Evolutionary conservation across 2,329 filamentous ascomycete genomes (phyloP), one percentile per base, ranked within the genome.

Genomic region (Aspergillus ruber): DNA sequence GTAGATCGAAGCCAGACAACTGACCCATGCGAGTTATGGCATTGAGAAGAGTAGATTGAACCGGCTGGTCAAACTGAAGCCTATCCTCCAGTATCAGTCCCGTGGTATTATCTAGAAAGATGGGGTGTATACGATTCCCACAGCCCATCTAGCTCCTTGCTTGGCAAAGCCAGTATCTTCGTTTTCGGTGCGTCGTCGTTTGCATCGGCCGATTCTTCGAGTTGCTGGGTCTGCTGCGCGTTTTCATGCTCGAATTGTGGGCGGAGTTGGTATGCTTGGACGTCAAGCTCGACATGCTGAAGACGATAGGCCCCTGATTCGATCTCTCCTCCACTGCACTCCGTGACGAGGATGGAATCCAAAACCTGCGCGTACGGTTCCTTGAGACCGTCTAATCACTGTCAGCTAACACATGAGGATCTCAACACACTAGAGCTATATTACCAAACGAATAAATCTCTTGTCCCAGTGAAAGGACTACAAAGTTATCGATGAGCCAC

Each of bases 31-130:
- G 65, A 8, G 57, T 68, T 8, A 69, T 58, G 29, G 69, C 64
- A 20, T 67, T 62, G 2, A 77, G 66, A 2, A 75, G 56, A 23
- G 58, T 62, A 20, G 69, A 61, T 4, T 69, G 68, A 12, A 77
- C 64, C 4, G 60, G 58, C 21, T 72, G 61, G 27, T 70, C 68
- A 54, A 72, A 77, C 3, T 74, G 56, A 2, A 78, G 63, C 2
- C 67, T 67, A 32, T 43, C 5, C 35, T 38, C 41, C 10, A 12
- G 8, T 23, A 4, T n/a, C 18, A 33, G 36, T 13, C 35, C 17
- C 35, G n/a, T n/a, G 23, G 27, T 29, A 2, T 33, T 8, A 10
- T 2, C 7, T 8, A 18, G 15, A 9, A 27, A 43, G 8, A 40
- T 64, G 1, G 25, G 9, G 3, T 12, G 1, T 12, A 13, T 63